Evolutionary conservation across 352 stramenopile genomes (phyloP).

Genomic region (Pythium rhizo-oryzae): DNA sequence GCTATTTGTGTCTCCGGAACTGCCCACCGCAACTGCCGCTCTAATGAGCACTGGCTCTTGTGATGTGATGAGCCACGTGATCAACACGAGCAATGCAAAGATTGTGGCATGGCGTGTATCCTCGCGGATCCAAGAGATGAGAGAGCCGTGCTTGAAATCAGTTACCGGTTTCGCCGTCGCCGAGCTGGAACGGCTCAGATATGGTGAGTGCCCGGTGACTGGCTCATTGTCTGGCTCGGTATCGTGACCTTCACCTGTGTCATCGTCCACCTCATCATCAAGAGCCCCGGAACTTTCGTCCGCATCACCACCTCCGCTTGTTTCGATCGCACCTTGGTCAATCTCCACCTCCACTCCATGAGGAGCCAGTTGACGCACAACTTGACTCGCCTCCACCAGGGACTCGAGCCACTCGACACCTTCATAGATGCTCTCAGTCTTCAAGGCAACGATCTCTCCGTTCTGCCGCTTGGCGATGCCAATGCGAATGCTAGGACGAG

Average conservation of each 20-base stretch:
- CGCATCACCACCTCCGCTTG: conserved; percentile 26
- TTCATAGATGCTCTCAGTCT: conserved; percentile 82
- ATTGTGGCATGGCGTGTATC: conserved; percentile 71
- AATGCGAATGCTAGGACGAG: conserved; percentile 63
- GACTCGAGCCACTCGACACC: conserved; percentile 83
- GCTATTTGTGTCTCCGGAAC: conserved; percentile 17
- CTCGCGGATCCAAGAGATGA: conserved; percentile 69
- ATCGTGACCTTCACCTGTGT: neutral
- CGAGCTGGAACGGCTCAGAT: neutral
- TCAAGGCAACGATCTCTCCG: conserved; percentile 66
- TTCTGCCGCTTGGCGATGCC: conserved; percentile 64
- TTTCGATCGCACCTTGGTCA: conserved; percentile 15
- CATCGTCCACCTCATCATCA: conserved; percentile 7
- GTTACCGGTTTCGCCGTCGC: conserved; percentile 5
- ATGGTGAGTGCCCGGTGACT: neutral
- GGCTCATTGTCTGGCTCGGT: neutral
- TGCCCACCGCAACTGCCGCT: neutral
- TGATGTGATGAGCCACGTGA: conserved; percentile 62
- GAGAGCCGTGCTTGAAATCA: conserved; percentile 65
- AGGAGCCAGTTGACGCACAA: conserved; percentile 18
- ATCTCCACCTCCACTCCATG: conserved; percentile 3
- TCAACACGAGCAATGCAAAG: conserved; percentile 46
- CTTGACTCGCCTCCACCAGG: conserved; percentile 67
- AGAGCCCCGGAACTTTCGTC: conserved; percentile 26
- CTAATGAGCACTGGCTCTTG: conserved; percentile 21